Evolutionary conservation across 305 asterid species (phyloP), one percentile per base, ranked within the genome.

Genomic region (Solanum hybrid): DNA sequence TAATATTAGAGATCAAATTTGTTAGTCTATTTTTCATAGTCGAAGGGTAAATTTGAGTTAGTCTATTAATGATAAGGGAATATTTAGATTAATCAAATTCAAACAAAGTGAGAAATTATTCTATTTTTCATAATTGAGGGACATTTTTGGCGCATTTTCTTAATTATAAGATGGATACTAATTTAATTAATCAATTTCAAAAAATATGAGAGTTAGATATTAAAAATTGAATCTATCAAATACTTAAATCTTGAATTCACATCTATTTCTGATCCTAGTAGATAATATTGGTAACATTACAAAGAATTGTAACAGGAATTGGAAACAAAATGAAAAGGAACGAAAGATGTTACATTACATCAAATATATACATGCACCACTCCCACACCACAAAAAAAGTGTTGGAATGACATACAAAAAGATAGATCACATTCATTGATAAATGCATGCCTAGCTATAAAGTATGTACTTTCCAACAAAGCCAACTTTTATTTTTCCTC

Each of bases 381-480:
- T 4, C 66, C 35, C 13, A 8, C 64, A n/a, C 26, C 26, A 38
- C 14, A 81, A 81, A 15, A 15, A 81, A 10, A 11, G 66, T 40
- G 13, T 26, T 80, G 35, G 31, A 11, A 38, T 60, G 86, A 80
- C 66, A 38, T 38, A 19, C 32, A 79, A 37, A 82, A 56, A 51
- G 87, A 51, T 84, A 51, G 7, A 84, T 45, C 73, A 51, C 73
- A 31, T 82, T 45, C 71, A 81, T 42, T 42, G 36, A 38, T 17
- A 19, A 81, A 81, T 82, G 87, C 87, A 40, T 80, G 87, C 87
- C 87, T 84, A 35, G 10, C 84, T 35, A 45, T 84, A 51, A 69
- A 45, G 31, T 71, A 84, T 84, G 73, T 51, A 45, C 40, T 45
- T 51, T 84, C 87, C 87, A 84, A 84, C 87, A 84, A 84, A 84